Base-by-base conservation (phyloP, 305 asterid genomes). In the Fraxinus xanthoxyloides region DNA sequence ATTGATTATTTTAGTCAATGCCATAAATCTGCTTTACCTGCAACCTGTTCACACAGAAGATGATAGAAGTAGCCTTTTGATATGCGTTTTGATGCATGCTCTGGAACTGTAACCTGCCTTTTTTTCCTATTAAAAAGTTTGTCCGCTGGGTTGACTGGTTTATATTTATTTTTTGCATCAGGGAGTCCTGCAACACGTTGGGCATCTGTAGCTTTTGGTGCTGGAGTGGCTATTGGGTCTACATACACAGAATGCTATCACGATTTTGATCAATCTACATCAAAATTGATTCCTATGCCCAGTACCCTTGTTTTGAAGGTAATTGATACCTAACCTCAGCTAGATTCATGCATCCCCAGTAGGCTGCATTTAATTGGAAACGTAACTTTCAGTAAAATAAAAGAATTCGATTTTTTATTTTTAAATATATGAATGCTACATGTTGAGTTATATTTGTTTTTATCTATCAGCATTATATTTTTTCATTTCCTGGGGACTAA, bases 151-250 rank as follows among this genome's bases (percentile, higher is more conserved):
- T 77, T 81, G 80, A 38, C 19, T 12, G 21, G 21, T 48, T 48
- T 43, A 10, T 43, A 13, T 43, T 43, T 46, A 46, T 46, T 81
- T 79, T 59, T 78, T 83, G 82, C 83, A 75, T 79, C 89, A 95
- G 98, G 98, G 84, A 92, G 96, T 80, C 98, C 99, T 38, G 95
- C 81, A n/a, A 91, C 97, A 77, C 95, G 97, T 69, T 94, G 97
- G 97, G 97, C 97, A 48, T 88, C 98, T 32, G 92, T 94, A 65
- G 93, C 97, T 83, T 91, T 95, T 81, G 99, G 95, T 82, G 97
- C 97, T 75, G 97, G 97, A 77, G 67, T 89, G 77, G 99, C 97
- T 75, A 85, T 95, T 72, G 99, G 98, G 77, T 91, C 95, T 85
- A 94, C 99, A 31, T 95, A 92, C 89, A 78, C 93, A 21, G 98